Base-by-base conservation (phyloP, 2,329 filamentous ascomycete species). In the Hyphodiscus sp. region DNA sequence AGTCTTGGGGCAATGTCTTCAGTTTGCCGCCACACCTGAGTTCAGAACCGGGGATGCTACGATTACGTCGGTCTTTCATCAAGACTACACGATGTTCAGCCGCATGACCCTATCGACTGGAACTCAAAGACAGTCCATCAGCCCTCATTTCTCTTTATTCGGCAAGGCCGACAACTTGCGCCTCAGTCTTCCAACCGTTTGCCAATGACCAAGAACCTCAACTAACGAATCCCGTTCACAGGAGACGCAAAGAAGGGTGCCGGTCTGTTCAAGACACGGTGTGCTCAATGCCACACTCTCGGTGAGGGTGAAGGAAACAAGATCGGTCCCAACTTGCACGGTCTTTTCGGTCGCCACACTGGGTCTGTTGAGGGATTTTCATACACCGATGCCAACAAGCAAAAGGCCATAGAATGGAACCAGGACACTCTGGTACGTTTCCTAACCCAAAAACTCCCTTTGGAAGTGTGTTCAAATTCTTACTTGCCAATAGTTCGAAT, bases 351-450 rank as follows among this genome's bases (percentile, higher is more conserved):
- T 75, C 92, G 94, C 74, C 88, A 96, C 81, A 89, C 89, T 62
- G 94, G 94, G 69, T 82, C 86, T 72, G 89, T 95, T 67, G 87
- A 90, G 46, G 92, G 94, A 65, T 99, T 87, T 85, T 79, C 90
- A 71, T 99, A 97, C 86, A 96, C 94, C 76, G 94, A 99, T 72
- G 94, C 92, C 83, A 99, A 99, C 89, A 97, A 97, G 87, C 78
- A 87, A 71, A 95, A 95, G 81, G 91, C 86, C 69, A 84, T 99
- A 67, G 81, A 76, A 68, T 99, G 94, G 94, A 77, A 90, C 66
- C 85, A 96, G 71, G 74, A 84, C 63, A 87, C 89, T 75, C 83
- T 99, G 68, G 88, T 92, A 82, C 55, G 82, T 71, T 51, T 19
- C 15, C 15, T 15, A 19, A 38, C 16, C 48, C 33, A 43, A 41